Evolutionary conservation across 495 filamentous ascomycete genomes (phyloP).

Genomic region (Neurospora hispaniola): DNA sequence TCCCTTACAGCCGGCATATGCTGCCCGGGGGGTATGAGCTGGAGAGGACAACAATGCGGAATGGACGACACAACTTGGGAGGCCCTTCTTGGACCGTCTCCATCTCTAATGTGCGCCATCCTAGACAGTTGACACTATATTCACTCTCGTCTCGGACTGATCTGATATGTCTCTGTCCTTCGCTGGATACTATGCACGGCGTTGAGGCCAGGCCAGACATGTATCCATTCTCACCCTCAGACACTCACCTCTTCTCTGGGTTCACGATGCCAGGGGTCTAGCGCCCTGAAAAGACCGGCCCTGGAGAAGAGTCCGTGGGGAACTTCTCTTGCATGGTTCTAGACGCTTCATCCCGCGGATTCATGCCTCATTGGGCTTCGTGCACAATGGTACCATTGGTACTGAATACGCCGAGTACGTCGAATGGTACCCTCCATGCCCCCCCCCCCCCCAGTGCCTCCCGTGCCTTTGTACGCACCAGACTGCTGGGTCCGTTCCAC

Average conservation of each 20-base stretch:
- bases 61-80: background rate
- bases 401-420: background rate
- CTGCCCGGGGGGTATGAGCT: background rate
- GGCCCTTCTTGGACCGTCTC: background rate
- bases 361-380: background rate
- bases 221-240: background rate
- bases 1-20: background rate
- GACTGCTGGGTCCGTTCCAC: background rate
- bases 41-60: background rate
- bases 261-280: background rate
- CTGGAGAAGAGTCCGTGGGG: background rate
- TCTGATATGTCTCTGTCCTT: background rate
- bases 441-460: background rate
- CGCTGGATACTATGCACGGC: background rate
- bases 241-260: background rate
- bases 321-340: background rate
- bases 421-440: background rate
- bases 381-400: background rate
- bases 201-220: background rate
- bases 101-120: background rate
- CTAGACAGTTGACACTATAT: background rate
- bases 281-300: background rate
- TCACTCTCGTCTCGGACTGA: background rate
- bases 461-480: background rate
- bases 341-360: background rate